Percentiles rank a stretch among this genome's conserved stretches.
Conservation (phyloP, 2,329 filamentous ascomycete genomes). For the Ciborinia camelliae region DNA sequence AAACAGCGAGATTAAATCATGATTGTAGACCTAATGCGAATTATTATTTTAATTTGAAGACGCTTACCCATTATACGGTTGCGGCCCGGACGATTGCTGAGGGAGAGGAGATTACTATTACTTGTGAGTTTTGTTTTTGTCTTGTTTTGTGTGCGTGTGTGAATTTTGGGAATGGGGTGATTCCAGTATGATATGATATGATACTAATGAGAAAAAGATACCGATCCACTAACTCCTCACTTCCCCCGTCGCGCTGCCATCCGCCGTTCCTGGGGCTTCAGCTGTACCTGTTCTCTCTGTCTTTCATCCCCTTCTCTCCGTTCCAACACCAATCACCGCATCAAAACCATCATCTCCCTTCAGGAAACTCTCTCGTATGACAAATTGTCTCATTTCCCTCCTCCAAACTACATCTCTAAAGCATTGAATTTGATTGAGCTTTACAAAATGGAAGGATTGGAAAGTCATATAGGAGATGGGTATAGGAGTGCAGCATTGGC, state of each 20-base stretch:
- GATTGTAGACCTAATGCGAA: conserved; percentile 41
- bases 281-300: conserved; percentile 40
- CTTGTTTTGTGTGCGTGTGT: too few relatives aligned
- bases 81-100: conserved; percentile 29
- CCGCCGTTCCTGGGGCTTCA: conserved; percentile 40
- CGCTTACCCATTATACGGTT: conserved; percentile 35
- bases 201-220: too few relatives aligned
- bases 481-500: not conserved
- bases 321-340: not conserved
- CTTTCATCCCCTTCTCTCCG: not conserved
- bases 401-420: not conserved
- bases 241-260: conserved; percentile 34
- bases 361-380: not conserved
- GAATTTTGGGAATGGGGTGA: too few relatives aligned
- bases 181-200: too few relatives aligned
- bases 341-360: not conserved
- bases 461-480: not conserved
- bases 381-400: not conserved
- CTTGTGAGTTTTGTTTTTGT: not conserved
- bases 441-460: not conserved
- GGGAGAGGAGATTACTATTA: not conserved
- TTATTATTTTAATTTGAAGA: conserved; percentile 6
- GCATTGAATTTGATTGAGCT: not conserved
- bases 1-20: conserved; percentile 39
- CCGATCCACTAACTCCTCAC: conserved; percentile 36